Base-by-base conservation (phyloP, 371 early-diverging fungal species). In the Haplosporangium sp. region DNA sequence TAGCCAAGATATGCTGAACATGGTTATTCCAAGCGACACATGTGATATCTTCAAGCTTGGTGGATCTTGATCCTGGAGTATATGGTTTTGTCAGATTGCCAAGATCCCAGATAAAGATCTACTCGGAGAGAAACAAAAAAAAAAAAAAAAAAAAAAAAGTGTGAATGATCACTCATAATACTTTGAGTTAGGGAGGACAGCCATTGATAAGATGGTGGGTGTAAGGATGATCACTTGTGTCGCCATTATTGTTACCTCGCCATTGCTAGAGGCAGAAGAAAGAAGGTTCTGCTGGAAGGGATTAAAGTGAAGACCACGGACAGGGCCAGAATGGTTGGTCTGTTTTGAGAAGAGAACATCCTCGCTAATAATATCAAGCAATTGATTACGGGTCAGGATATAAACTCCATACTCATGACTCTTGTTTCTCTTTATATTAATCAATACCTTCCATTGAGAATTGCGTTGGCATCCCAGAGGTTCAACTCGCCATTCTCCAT, bases 61-160 rank as follows among this genome's bases (percentile, higher is more conserved):
- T 84, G 2, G 96, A 95, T 42, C 92, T 89, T 35, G 93, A 75
- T 19, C 98, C 98, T 40, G 98, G 98, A 17, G 92, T 88, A 76
- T 95, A 96, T 38, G 97, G 96, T 71, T 92, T 93, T 63, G 89
- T 87, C 55, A 95, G 93, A 82, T 93, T 93, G 38, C 87, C 89
- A 48, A 97, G 85, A 85, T 99, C 98, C 99, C 99, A 99, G 67
- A 97, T 93, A 73, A 92, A 97, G 58, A 96, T 85, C 94, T 94
- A 79, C 39, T 50, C 19, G 47, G 19, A 61, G 4, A 40, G 58
- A n/a, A 27, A 52, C 6, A n/a, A 20, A 8, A 40, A 19, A 13
- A 61, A 13, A 10, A 39, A 57, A 42, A 1, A 34, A 27, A 59
- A 37, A 15, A n/a, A 50, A 27, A 27, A 27, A 27, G 27, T 27